These are phyloP conservation scores for Phialocephala subalpina DNA, from an alignment of 2,329 filamentous ascomycete species.

Conservation along the genomic window DNA sequence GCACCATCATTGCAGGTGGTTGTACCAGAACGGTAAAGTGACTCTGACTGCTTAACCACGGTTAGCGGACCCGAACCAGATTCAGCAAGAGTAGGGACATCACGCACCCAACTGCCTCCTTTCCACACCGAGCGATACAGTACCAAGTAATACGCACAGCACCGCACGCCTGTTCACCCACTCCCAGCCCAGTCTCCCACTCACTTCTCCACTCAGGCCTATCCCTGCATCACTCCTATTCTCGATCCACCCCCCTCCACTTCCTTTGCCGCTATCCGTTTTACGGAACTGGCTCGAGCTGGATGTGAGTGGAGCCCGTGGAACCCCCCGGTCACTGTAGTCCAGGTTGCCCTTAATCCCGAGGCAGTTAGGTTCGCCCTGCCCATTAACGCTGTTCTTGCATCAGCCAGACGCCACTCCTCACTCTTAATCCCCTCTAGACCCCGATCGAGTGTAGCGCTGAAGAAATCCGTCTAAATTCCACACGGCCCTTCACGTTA, in stretches of 20 bases:
- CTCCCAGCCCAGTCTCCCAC: not conserved
- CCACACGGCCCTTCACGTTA: constrained; percentile 31
- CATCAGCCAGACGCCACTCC: constrained; percentile 31
- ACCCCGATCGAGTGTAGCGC: constrained; percentile 27
- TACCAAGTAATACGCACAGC: not conserved
- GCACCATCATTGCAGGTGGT: not conserved
- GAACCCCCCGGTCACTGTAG: not conserved
- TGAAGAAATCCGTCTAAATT: constrained; percentile 22
- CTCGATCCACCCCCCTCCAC: not conserved
- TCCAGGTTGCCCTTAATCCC: not conserved
- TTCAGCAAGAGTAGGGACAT: too few species aligned
- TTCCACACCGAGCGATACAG: too few species aligned
- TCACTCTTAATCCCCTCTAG: constrained; percentile 14
- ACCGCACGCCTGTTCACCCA: not conserved
- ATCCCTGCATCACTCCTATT: not conserved
- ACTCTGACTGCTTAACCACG: not conserved
- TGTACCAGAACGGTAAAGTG: too few species aligned
- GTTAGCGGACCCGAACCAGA: not conserved
- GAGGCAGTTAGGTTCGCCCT: not conserved
- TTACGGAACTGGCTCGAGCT: constrained; percentile 3
- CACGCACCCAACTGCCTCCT: too few species aligned
- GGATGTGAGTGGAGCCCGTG: constrained; percentile 13
- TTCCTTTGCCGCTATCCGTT: constrained; percentile 28
- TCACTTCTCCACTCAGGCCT: not conserved
- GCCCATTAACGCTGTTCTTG: constrained; percentile 33